A percentile compares a stretch with the other conserved stretches of the same genome.
Conservation (phyloP, 2,329 filamentous ascomycete species). For the Colletotrichum musae region DNA sequence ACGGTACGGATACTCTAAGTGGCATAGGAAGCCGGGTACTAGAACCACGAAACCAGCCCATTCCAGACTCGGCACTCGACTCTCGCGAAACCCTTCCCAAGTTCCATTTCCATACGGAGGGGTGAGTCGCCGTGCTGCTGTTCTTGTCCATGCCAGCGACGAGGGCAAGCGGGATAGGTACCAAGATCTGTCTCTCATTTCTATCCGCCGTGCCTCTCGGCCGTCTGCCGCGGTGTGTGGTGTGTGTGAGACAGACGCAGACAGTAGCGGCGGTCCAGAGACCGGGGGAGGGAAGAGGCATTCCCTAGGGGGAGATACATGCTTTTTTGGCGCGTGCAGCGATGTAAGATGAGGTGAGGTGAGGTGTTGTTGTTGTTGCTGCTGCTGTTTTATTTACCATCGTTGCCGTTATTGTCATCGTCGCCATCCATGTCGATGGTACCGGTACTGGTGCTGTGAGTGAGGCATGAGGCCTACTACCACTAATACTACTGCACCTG, state of each 20-base stretch:
- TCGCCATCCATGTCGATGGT: too few species aligned
- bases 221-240: constrained; percentile 26
- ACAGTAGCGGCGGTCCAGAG: neutral
- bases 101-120: neutral
- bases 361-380: too few species aligned
- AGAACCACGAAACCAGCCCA: constrained; percentile 36
- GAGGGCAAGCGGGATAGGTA: constrained; percentile 17
- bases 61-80: constrained; percentile 29
- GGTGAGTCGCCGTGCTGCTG: neutral
- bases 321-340: too few species aligned
- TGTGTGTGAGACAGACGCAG: constrained; percentile 34
- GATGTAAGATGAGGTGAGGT: too few species aligned
- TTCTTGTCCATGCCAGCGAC: constrained; percentile 14
- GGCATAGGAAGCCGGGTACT: constrained; percentile 24
- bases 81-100: neutral
- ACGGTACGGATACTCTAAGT: too few species aligned
- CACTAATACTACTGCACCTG: too few species aligned
- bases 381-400: too few species aligned
- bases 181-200: constrained; percentile 36
- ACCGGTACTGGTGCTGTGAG: too few species aligned
- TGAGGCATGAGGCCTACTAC: too few species aligned
- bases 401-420: too few species aligned
- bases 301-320: too few species aligned
- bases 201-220: constrained; percentile 28
- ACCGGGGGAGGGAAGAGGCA: neutral